phyloP scores from a whole-genome alignment of 2,329 filamentous ascomycete species.

The Cercospora brassicicola region DNA sequence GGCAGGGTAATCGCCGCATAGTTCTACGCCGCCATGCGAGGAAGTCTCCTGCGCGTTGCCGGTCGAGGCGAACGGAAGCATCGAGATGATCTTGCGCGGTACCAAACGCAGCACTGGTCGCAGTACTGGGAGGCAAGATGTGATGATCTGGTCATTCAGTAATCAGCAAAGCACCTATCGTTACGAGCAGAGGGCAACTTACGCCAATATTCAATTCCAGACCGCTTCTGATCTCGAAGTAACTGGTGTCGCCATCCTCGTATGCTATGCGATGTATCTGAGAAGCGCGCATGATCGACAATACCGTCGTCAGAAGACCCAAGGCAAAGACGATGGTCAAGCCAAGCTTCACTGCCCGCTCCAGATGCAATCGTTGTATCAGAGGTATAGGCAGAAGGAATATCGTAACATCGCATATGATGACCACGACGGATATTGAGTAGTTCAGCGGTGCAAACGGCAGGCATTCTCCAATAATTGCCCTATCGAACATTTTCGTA shows the following conservation, averaged over 20 bases:
- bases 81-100: constrained; percentile 18
- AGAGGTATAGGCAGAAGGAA: constrained; percentile 25
- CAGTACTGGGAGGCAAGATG: constrained; percentile 25
- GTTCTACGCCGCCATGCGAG: constrained; percentile 5
- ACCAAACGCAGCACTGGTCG: constrained; percentile 19
- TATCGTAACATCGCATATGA: constrained; percentile 22
- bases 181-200: not conserved
- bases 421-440: constrained; percentile 51
- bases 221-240: constrained; percentile 21
- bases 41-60: not conserved
- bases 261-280: constrained; percentile 23
- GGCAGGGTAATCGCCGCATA: constrained; percentile 12
- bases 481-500: constrained; percentile 20
- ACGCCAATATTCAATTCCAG: constrained; percentile 25
- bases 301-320: constrained; percentile 21
- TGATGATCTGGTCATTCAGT: constrained; percentile 20
- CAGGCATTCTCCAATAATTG: constrained; percentile 81
- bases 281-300: constrained; percentile 21
- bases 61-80: constrained; percentile 14
- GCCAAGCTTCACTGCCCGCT: constrained; percentile 21
- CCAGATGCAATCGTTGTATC: constrained; percentile 20
- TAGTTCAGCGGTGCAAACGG: constrained; percentile 95
- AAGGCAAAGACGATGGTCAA: constrained; percentile 23
- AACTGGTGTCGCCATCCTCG: constrained; percentile 21
- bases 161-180: not conserved